These are phyloP conservation scores for Tricholomella constricta DNA, from an alignment of 768 basidiomycete genomes.

Conservation along the genomic window DNA sequence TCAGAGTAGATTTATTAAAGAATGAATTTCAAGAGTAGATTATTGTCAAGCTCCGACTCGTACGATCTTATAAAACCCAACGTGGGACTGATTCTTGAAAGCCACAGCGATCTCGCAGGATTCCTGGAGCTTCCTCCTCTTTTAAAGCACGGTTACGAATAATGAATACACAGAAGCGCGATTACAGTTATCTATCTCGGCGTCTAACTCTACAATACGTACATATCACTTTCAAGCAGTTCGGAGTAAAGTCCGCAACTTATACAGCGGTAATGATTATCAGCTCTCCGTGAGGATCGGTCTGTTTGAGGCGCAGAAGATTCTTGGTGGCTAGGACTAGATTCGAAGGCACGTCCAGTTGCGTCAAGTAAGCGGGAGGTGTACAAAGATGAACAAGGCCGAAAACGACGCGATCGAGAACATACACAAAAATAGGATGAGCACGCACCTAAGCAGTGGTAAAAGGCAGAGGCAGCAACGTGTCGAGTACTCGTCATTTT, in stretches of 20 bases:
- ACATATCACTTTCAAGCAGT: too few relatives aligned
- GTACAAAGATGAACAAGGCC: not conserved
- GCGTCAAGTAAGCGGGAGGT: constrained; percentile 2
- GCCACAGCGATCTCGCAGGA: too few relatives aligned
- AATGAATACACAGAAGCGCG: too few relatives aligned
- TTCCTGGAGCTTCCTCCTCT: too few relatives aligned
- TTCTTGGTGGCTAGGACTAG: constrained; percentile 79
- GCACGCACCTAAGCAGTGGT: constrained; percentile 77
- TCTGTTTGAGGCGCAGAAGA: constrained; percentile 62
- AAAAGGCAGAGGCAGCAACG: constrained; percentile 81
- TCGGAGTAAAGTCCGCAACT: not conserved
- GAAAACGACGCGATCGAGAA: not conserved
- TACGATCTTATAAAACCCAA: not conserved
- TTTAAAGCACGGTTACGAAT: too few relatives aligned
- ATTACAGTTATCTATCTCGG: not conserved
- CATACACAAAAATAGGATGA: not conserved
- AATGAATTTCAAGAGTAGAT: constrained; percentile 5
- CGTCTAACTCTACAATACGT: too few relatives aligned
- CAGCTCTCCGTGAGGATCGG: constrained; percentile 51
- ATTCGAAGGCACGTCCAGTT: constrained; percentile 5
- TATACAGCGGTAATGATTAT: constrained; percentile 12
- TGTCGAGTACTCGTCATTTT: constrained; percentile 66
- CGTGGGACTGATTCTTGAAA: not conserved
- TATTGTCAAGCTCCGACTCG: constrained; percentile 9
- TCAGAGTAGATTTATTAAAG: constrained; percentile 10